These are phyloP conservation scores for Lasiosphaeria miniovina DNA, from an alignment of 495 filamentous ascomycete species.

Conservation along the genomic window DNA sequence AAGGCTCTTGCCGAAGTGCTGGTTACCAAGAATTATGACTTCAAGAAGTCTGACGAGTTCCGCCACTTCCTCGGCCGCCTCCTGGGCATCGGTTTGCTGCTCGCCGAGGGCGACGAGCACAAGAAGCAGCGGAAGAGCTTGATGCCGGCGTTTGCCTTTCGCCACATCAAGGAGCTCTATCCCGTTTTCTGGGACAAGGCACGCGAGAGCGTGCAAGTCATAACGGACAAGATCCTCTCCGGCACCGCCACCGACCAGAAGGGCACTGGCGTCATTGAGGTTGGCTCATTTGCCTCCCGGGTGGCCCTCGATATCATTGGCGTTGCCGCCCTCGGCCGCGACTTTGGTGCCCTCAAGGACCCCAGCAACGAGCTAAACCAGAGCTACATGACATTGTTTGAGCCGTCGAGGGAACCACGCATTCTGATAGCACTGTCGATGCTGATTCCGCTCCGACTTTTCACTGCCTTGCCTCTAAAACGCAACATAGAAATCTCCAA, in stretches of 20 bases:
- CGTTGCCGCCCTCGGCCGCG: slow-evolving; percentile 71
- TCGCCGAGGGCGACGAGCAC: slow-evolving; percentile 86
- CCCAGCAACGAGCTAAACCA: slow-evolving; percentile 60
- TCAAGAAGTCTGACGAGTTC: slow-evolving; percentile 65
- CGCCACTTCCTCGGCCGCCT: slow-evolving; percentile 57
- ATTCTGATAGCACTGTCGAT: slow-evolving; percentile 43
- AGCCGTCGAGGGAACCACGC: slow-evolving; percentile 35
- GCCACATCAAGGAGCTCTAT: slow-evolving; percentile 84
- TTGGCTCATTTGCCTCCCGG: slow-evolving; percentile 66
- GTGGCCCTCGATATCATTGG: slow-evolving; percentile 88
- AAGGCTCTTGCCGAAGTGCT: slow-evolving; percentile 67
- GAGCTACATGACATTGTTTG: slow-evolving; percentile 64
- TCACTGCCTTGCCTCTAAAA: slow-evolving; percentile 57
- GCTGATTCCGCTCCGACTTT: slow-evolving; percentile 47
- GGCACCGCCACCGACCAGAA: slow-evolving; percentile 39
- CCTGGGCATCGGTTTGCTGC: slow-evolving; percentile 71
- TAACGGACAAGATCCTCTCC: slow-evolving; percentile 37
- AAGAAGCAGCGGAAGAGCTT: slow-evolving; percentile 76
- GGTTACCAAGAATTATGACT: slow-evolving; percentile 72
- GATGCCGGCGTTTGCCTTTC: slow-evolving; percentile 79
- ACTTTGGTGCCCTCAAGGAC: slow-evolving; percentile 69
- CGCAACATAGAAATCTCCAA: slow-evolving; percentile 60
- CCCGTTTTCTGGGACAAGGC: slow-evolving; percentile 78
- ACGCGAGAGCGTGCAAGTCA: slow-evolving; percentile 43
- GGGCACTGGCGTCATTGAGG: slow-evolving; percentile 56